phyloP scores from a whole-genome alignment of 139 green algal species.

The Micractinium conductrix region DNA sequence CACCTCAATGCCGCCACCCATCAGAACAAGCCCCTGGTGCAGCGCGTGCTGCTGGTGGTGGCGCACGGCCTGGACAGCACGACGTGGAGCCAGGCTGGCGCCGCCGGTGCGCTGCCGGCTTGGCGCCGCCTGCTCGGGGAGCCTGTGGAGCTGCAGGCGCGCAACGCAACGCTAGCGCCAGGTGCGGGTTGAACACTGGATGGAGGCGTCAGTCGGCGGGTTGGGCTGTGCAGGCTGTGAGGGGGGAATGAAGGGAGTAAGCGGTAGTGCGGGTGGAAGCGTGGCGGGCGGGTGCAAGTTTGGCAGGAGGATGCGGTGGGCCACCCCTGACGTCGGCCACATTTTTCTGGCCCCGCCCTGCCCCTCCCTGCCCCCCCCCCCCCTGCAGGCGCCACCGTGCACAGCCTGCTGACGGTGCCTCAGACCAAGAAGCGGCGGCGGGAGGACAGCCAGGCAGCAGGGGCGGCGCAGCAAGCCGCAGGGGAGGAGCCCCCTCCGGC shows the following conservation, averaged over 20 bases:
- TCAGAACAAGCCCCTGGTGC: constrained; percentile 40
- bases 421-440: constrained; percentile 58
- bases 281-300: neutral
- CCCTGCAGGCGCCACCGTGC: constrained; percentile 53
- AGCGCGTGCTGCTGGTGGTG: constrained; percentile 61
- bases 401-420: constrained; percentile 58
- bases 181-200: neutral
- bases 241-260: too few species aligned
- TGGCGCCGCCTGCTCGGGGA: neutral
- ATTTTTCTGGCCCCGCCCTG: neutral
- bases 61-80: constrained; percentile 59
- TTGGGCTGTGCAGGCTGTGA: too few species aligned
- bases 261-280: too few species aligned
- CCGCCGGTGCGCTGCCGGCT: neutral
- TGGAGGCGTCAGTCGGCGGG: neutral
- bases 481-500: too few species aligned
- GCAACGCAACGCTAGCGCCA: constrained; percentile 26
- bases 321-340: too few species aligned
- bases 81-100: constrained; percentile 8
- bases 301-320: neutral
- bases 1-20: neutral
- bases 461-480: neutral
- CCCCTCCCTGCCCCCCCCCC: too few species aligned
- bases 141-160: constrained; percentile 23
- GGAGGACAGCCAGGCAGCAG: constrained; percentile 10